phyloP scores from a whole-genome alignment of 2,329 filamentous ascomycete genomes.

The Paecilomyces variotii region DNA sequence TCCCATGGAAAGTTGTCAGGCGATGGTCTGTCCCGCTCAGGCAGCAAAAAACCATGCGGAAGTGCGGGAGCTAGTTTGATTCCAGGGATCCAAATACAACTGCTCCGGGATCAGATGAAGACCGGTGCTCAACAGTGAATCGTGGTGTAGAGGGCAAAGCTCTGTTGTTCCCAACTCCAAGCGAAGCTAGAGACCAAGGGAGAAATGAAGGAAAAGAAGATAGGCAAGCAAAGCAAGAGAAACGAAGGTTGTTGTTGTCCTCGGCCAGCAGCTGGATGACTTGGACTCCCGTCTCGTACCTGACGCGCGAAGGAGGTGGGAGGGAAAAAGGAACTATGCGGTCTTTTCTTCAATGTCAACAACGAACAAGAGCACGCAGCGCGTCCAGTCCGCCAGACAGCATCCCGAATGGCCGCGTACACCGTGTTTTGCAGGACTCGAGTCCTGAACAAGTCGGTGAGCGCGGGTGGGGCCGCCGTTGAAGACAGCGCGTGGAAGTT shows the following conservation, averaged over 20 bases:
- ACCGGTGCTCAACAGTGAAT: not conserved
- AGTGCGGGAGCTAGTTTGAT: not conserved
- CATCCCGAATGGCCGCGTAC: not conserved
- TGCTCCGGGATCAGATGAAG: not conserved
- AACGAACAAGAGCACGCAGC: not conserved
- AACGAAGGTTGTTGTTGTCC: not conserved
- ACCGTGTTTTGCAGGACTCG: not conserved
- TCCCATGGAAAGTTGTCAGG: not conserved
- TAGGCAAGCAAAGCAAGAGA: not conserved
- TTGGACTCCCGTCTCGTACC: not conserved
- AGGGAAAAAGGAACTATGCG: not conserved
- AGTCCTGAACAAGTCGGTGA: not conserved
- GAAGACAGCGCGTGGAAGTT: not conserved
- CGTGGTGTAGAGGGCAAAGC: not conserved
- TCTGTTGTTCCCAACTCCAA: not conserved
- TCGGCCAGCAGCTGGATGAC: not conserved
- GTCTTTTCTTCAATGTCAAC: not conserved
- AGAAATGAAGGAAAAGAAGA: not conserved
- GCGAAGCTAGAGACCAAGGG: not conserved
- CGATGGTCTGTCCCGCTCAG: not conserved
- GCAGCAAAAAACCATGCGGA: not conserved
- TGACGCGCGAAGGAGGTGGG: not conserved
- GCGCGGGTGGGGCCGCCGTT: not conserved
- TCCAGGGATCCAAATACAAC: not conserved
- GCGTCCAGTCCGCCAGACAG: not conserved